Conservation (phyloP, 176 grass and related monocot species). For the maize (Zea mays) region Zm-B73-REFERENCE-NAM-5.0 NC_050096.1:234694001-234694500, state of each 20-base stretch:
- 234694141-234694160: slow-evolving; percentile 10
- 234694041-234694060: not conserved
- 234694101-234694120: slow-evolving; percentile 34
- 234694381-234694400: slow-evolving; percentile 40
- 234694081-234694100: slow-evolving; percentile 38
- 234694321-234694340: slow-evolving; percentile 32
- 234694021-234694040: not conserved
- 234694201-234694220: slow-evolving; percentile 84
- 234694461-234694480: slow-evolving; percentile 29
- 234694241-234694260: slow-evolving; percentile 56
- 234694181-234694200: slow-evolving; percentile 22
- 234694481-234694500: slow-evolving; percentile 50
- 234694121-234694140: slow-evolving; percentile 28
- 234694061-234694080: slow-evolving; percentile 29
- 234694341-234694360: slow-evolving; percentile 35
- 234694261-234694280: slow-evolving; percentile 60
- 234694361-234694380: slow-evolving; percentile 45
- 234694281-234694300: slow-evolving; percentile 47
- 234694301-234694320: slow-evolving; percentile 26
- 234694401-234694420: slow-evolving; percentile 11
- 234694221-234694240: slow-evolving; percentile 85
- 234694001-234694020: slow-evolving; percentile 3
- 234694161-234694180: slow-evolving; percentile 50
- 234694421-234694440: slow-evolving; percentile 40
- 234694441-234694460: slow-evolving; percentile 2